phyloP scores from a whole-genome alignment of 495 filamentous ascomycete species.

The Penicillium cinerascens region DNA sequence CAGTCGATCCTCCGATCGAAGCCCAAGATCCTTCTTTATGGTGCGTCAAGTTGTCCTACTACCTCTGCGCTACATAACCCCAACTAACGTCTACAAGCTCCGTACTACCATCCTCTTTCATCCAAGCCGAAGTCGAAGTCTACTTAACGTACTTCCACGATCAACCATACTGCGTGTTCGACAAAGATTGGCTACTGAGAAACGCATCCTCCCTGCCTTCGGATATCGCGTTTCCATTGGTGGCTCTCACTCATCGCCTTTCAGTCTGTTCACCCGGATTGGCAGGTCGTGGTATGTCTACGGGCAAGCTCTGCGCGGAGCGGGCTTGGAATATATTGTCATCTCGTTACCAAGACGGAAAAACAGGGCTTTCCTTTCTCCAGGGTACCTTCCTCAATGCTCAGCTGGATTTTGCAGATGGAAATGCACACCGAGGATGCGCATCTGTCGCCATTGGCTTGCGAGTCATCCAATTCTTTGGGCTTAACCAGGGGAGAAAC shows the following conservation, averaged over 20 bases:
- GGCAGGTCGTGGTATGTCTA: background rate
- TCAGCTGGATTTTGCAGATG: constrained; percentile 28
- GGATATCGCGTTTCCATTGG: constrained; percentile 22
- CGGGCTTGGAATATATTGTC: constrained; percentile 26
- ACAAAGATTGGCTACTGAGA: constrained; percentile 19
- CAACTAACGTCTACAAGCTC: background rate
- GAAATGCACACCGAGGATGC: constrained; percentile 22
- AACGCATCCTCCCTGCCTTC: constrained; percentile 13
- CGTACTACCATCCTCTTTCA: constrained; percentile 6
- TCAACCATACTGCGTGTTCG: constrained; percentile 28
- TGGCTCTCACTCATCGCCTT: constrained; percentile 27
- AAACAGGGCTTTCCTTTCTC: constrained; percentile 22
- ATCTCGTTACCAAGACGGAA: constrained; percentile 13
- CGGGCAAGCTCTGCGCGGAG: constrained; percentile 13
- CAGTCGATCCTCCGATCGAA: background rate
- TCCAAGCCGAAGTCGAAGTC: constrained; percentile 21
- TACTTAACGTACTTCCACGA: constrained; percentile 28
- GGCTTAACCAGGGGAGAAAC: constrained; percentile 20
- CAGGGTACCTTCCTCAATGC: constrained; percentile 28
- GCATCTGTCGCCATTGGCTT: constrained; percentile 23
- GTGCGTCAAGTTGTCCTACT: background rate
- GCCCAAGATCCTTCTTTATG: background rate
- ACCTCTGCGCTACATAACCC: background rate
- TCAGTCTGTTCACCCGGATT: constrained; percentile 10
- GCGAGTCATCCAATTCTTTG: constrained; percentile 22